Conservation (phyloP, 805 yeast species). For the Saturnispora gosingensis region DNA sequence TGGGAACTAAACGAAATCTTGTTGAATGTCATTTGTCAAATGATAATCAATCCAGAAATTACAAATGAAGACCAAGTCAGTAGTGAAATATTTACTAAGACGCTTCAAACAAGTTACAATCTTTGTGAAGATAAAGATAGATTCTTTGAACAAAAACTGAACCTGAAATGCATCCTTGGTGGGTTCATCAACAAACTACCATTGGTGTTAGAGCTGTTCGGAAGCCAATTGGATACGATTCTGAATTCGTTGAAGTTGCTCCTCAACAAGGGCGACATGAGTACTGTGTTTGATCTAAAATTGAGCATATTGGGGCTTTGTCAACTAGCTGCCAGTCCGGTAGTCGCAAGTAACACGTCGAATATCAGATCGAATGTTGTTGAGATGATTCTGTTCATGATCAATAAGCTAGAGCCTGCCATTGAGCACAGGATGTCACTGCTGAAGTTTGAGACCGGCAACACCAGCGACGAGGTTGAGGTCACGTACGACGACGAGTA, state of each 20-base stretch:
- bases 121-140: constrained; percentile 10
- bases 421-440: constrained; percentile 38
- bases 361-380: constrained; percentile 26
- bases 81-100: constrained; percentile 5
- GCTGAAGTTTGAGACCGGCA: constrained; percentile 25
- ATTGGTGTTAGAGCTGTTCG: constrained; percentile 5
- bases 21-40: constrained; percentile 12
- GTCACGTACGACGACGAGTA: constrained; percentile 19
- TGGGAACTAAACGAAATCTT: constrained; percentile 18
- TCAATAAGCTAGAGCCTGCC: constrained; percentile 33
- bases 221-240: constrained; percentile 4
- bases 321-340: constrained; percentile 20
- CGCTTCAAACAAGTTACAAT: constrained; percentile 6
- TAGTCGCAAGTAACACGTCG: constrained; percentile 12
- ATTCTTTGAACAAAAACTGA: constrained; percentile 10
- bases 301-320: constrained; percentile 40
- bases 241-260: constrained; percentile 5
- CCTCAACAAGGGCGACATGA: constrained; percentile 7
- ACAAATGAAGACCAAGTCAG: neutral
- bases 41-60: constrained; percentile 2
- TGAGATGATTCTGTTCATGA: constrained; percentile 21
- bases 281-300: constrained; percentile 48
- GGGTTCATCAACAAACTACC: constrained; percentile 7
- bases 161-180: constrained; percentile 8
- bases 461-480: constrained; percentile 18